Base-by-base conservation (phyloP, 2,329 filamentous ascomycete species). In the Colletotrichum sp. region DNA sequence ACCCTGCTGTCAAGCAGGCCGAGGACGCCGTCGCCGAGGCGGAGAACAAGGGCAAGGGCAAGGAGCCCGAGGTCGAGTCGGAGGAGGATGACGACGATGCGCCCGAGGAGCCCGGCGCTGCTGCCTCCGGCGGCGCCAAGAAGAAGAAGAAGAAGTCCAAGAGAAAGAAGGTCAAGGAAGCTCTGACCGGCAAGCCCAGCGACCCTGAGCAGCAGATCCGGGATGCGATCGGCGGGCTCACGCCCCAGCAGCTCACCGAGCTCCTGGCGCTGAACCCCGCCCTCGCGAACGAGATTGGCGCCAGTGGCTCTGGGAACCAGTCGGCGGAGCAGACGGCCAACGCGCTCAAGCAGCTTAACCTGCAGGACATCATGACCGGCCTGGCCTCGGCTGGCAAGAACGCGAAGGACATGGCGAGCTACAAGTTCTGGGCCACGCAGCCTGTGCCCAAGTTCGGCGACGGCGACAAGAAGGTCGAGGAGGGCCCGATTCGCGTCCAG, bases 351-450 rank as follows among this genome's bases (percentile, higher is more conserved):
- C 89, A 90, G 78, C 86, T 95, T 81, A 92, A 88, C 76, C 85
- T 94, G 69, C 89, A 92, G 80, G 92, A 95, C 76, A 90, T 94
- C 80, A 90, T 95, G 89, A 94, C 93, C 2, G 93, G 93, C 0
- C 84, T 94, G 79, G 93, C 95, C 18, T 88, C 94, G 9, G 92
- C 91, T 75, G 94, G 94, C 70, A 97, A 97, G 88, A 98, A 98
- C 80, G 93, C 92, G 78, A 98, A 98, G 87, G 96, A 98, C 81
- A 98, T 98, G 95, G 95, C 93, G 8, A 94, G 93, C 72, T 98
- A 98, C 89, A 98, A 98, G 85, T 99, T 99, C 87, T 99, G 97
- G 97, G 93, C 95, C 83, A 99, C 97, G 61, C 97, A 99, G 84
- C 97, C 97, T 1, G 97, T 99, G 73, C 94, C 94, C 65, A 93